A percentile compares a stretch with the other conserved stretches of the same genome.
Evolutionary conservation across 2,329 filamentous ascomycete genomes (phyloP).

Genomic region (Spiromastix sp.): DNA sequence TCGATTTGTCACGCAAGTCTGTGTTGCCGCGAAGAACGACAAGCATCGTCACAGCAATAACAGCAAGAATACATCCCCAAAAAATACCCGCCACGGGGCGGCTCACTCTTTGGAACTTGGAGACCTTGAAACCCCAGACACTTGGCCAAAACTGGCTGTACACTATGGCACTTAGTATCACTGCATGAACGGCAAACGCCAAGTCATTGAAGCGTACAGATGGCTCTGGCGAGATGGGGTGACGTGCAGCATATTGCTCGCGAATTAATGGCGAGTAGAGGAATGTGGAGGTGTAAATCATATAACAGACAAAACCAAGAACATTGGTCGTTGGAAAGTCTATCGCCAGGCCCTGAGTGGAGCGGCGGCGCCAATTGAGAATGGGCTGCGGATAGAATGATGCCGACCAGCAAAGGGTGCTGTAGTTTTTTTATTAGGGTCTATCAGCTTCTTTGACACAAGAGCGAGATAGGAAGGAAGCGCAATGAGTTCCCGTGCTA

Average conservation of each 20-base stretch:
- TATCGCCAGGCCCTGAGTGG: slow-evolving; percentile 73
- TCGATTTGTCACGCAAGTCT: slow-evolving; percentile 34
- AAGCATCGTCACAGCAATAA: slow-evolving; percentile 27
- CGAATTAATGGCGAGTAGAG: slow-evolving; percentile 71
- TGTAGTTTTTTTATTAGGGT: no score
- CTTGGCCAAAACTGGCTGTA: slow-evolving; percentile 63
- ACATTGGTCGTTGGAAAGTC: slow-evolving; percentile 72
- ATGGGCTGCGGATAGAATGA: slow-evolving; percentile 91
- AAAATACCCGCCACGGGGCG: slow-evolving; percentile 58
- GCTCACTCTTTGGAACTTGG: slow-evolving; percentile 43
- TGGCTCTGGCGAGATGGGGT: slow-evolving; percentile 62
- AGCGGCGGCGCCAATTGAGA: slow-evolving; percentile 64
- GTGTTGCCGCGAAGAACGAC: slow-evolving; percentile 34
- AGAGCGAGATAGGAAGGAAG: background rate
- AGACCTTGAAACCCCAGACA: slow-evolving; percentile 66
- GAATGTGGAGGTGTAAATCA: slow-evolving; percentile 63
- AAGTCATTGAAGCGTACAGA: slow-evolving; percentile 88
- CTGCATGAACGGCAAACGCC: slow-evolving; percentile 72
- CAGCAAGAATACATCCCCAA: slow-evolving; percentile 50
- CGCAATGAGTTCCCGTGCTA: background rate
- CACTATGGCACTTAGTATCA: slow-evolving; percentile 60
- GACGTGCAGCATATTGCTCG: slow-evolving; percentile 70
- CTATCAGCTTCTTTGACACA: slow-evolving; percentile 1
- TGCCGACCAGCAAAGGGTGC: slow-evolving; percentile 63
- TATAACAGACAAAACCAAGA: slow-evolving; percentile 56